phyloP scores from a whole-genome alignment of 2,329 filamentous ascomycete species.

The Microsporum ferrugineum region DNA sequence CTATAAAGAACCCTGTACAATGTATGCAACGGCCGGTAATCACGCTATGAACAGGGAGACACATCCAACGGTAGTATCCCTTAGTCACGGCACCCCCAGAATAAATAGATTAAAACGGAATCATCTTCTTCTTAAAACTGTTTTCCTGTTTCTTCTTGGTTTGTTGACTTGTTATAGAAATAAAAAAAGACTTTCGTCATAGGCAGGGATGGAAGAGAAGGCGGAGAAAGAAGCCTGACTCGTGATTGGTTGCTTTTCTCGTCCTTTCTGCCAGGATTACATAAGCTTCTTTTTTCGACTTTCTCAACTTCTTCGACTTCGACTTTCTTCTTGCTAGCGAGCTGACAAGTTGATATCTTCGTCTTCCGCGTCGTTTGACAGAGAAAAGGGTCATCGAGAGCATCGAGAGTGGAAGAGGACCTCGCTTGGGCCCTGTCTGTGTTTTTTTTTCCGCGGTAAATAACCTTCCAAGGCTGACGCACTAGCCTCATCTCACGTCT shows the following conservation, averaged over 20 bases:
- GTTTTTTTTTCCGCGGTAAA: background rate
- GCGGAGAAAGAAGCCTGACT: background rate
- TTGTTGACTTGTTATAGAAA: background rate
- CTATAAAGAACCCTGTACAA: slow-evolving; percentile 2
- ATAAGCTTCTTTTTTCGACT: background rate
- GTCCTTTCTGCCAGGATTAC: background rate
- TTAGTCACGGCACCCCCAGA: too few species aligned
- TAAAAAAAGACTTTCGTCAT: background rate
- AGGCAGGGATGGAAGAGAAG: background rate
- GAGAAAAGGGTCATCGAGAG: background rate
- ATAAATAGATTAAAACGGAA: too few species aligned
- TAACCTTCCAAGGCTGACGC: slow-evolving; percentile 5
- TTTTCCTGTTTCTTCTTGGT: background rate
- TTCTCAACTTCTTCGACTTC: background rate
- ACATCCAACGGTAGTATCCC: background rate
- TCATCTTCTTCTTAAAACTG: too few species aligned
- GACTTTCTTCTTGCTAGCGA: background rate
- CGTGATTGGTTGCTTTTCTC: background rate
- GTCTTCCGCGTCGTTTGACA: background rate
- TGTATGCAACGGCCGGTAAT: background rate
- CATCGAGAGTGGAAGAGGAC: background rate
- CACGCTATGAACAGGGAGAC: background rate
- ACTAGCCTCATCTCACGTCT: slow-evolving; percentile 1
- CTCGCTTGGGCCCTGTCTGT: background rate
- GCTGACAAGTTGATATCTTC: background rate